A percentile compares a stretch with the other conserved stretches of the same genome.
These are phyloP conservation scores for Xylaria arbuscula DNA, from an alignment of 2,329 filamentous ascomycete species.

Conservation along the genomic window DNA sequence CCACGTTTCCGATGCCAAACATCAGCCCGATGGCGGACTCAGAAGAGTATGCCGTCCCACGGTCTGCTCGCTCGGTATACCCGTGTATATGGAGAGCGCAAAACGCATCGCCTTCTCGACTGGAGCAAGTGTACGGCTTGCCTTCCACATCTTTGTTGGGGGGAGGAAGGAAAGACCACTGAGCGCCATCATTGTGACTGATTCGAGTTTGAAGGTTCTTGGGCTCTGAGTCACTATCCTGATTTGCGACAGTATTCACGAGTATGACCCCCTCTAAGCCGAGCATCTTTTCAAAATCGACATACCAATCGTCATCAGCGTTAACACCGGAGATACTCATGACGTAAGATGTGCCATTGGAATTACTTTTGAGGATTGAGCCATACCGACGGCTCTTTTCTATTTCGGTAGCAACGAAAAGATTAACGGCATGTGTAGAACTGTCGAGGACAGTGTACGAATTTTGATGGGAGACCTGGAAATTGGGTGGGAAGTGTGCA, in stretches of 20 bases:
- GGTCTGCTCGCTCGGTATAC: conserved; percentile 89
- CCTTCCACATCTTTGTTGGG: conserved; percentile 76
- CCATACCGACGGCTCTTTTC: conserved; percentile 76
- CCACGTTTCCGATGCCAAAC: conserved; percentile 93
- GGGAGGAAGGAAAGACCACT: conserved; percentile 83
- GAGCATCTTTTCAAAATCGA: conserved; percentile 96
- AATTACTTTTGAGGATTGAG: conserved; percentile 96
- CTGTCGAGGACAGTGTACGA: conserved; percentile 95
- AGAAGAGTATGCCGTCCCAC: conserved; percentile 87
- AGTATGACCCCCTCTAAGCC: conserved; percentile 90
- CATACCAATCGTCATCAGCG: conserved; percentile 78
- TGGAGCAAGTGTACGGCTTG: conserved; percentile 76
- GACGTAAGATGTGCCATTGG: conserved; percentile 95
- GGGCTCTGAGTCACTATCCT: conserved; percentile 69
- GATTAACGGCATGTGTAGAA: conserved; percentile 91
- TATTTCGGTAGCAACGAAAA: conserved; percentile 86
- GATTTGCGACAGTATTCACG: conserved; percentile 86
- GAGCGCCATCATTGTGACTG: conserved; percentile 93
- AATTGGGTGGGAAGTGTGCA: conserved; percentile 87
- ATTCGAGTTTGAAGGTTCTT: conserved; percentile 93
- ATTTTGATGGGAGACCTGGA: conserved; percentile 79
- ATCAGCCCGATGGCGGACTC: conserved; percentile 89
- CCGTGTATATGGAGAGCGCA: conserved; percentile 94
- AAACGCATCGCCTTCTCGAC: conserved; percentile 66
- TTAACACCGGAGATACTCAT: conserved; percentile 85